Percentiles rank a stretch among this genome's conserved stretches.
These are phyloP conservation scores for Podaxis sp. DNA, from an alignment of 768 basidiomycete species.

Conservation along the genomic window DNA sequence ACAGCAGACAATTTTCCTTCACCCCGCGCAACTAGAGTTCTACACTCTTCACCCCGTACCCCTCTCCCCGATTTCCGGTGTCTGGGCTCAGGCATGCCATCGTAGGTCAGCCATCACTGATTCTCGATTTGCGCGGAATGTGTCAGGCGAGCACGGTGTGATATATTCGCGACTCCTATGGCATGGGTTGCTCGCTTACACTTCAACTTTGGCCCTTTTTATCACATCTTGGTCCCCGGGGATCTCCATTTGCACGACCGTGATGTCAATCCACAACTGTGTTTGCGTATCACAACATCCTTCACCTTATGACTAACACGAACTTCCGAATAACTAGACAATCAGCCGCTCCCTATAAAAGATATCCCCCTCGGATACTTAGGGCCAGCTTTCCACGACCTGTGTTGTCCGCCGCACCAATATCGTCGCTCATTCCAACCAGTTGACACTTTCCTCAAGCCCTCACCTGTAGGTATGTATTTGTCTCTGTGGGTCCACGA, in stretches of 20 bases:
- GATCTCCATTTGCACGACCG: conserved; percentile 9
- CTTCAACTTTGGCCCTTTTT: not conserved
- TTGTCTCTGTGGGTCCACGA: conserved; percentile 35
- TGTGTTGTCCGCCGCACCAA: not conserved
- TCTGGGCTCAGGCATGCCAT: not conserved
- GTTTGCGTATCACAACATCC: conserved; percentile 3
- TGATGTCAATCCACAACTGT: conserved; percentile 3
- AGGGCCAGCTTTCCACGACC: not conserved
- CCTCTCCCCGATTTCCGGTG: not conserved
- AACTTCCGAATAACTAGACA: not conserved
- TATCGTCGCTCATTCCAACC: not conserved
- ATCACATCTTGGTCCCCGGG: conserved; percentile 5
- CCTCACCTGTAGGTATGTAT: conserved; percentile 32
- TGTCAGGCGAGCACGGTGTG: conserved; percentile 2
- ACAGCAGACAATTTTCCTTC: conserved; percentile 1
- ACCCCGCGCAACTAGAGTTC: not conserved
- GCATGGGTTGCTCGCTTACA: not conserved
- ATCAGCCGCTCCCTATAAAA: conserved; percentile 14
- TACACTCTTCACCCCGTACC: not conserved
- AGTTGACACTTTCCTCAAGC: not conserved
- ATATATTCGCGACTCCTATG: not conserved
- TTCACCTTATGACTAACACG: conserved; percentile 15
- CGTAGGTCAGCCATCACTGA: not conserved
- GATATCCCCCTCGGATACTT: not conserved
- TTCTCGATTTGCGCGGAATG: not conserved